These are phyloP conservation scores for Chlorella vulgaris DNA, from an alignment of 139 green algal genomes.

Conservation along the genomic window DNA sequence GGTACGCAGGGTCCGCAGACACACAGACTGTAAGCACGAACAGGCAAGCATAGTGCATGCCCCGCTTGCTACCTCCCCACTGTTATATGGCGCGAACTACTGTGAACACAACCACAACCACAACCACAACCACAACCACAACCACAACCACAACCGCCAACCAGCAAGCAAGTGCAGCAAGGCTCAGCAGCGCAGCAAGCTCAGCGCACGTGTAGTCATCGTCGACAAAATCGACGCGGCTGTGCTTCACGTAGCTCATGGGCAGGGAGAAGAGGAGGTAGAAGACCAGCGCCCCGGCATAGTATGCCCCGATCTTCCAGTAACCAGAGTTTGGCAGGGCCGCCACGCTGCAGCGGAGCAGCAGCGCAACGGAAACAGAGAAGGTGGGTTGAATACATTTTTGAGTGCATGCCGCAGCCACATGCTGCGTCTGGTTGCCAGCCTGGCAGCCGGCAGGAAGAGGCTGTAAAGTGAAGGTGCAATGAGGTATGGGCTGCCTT, in stretches of 20 bases:
- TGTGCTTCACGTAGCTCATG: slow-evolving; percentile 46
- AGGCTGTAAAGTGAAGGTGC: too few relatives aligned
- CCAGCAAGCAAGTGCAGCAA: neutral
- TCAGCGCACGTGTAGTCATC: slow-evolving; percentile 29
- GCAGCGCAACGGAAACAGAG: too few relatives aligned
- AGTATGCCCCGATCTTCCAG: slow-evolving; percentile 6
- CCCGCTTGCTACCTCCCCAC: too few relatives aligned
- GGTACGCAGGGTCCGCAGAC: too few relatives aligned
- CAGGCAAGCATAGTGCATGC: too few relatives aligned
- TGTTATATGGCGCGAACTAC: too few relatives aligned
- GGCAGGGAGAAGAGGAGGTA: slow-evolving; percentile 49
- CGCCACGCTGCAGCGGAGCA: neutral
- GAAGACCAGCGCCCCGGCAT: neutral
- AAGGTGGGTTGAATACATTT: neutral
- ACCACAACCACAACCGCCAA: neutral
- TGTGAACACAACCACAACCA: too few relatives aligned
- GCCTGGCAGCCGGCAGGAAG: too few relatives aligned
- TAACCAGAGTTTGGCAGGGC: neutral
- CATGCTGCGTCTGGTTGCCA: too few relatives aligned
- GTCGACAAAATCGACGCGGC: neutral
- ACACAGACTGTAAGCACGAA: too few relatives aligned
- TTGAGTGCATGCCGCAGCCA: neutral
- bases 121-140: too few relatives aligned
- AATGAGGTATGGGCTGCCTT: too few relatives aligned
- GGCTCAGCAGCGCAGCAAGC: neutral